Base-by-base conservation (phyloP, 1,284 basidiomycete species). In the Melampsora medusae region DNA sequence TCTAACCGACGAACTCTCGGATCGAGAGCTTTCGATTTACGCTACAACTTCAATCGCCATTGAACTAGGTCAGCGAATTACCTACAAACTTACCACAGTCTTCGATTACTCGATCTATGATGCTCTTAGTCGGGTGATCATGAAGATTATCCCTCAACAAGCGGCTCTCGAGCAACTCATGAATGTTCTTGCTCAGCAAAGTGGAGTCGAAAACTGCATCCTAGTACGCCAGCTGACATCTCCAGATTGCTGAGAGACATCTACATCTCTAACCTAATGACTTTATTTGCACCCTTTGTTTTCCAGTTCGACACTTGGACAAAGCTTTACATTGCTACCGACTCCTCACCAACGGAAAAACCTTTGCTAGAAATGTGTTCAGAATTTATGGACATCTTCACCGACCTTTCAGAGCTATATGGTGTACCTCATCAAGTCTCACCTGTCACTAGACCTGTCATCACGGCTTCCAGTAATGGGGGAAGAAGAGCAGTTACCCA, bases 271-370 rank as follows among this genome's bases (percentile, higher is more conserved):
- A 14, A 28, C 28, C 74, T 64, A 65, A 81, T 93, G 90, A 92
- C 93, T 78, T 94, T 91, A 1, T 90, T 91, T 80, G 91, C 94
- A 61, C 90, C 92, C 53, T 97, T 97, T 83, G 91, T 92, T 0
- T 97, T 95, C 82, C 84, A 98, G 14, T 97, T 97, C 80, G 96
- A 99, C 82, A 89, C 89, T 4, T 87, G 87, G 5, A 92, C 92
- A 22, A 87, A 92, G 69, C 86, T 98, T 46, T 96, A 94, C 80
- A 87, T 98, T 25, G 93, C 93, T 0, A 93, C 94, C 6, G 96
- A 99, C 81, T 90, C 91, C 22, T 92, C 92, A 0, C 93, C 96
- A 0, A 92, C 97, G 35, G 95, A 97, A 82, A 87, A 90, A 71
- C 89, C 90, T 1, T 93, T 92, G 1, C 91, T 93, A 80, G 91